Evolutionary conservation across 768 basidiomycete genomes (phyloP).

Genomic region (Boletellus ananiceps): DNA sequence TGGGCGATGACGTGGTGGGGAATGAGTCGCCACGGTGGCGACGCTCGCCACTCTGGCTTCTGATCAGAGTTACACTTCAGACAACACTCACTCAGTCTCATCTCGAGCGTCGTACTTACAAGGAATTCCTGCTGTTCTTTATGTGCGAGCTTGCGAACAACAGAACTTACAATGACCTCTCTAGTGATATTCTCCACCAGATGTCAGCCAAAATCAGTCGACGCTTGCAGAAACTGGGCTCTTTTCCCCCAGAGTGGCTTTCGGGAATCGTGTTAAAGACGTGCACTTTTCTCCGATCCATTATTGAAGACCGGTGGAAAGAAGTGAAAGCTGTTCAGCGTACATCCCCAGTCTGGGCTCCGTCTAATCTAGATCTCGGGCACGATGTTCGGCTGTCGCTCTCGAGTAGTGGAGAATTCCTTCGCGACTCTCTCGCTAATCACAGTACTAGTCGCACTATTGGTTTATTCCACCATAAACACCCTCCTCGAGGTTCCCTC

Average conservation of each 20-base stretch:
- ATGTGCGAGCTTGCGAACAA: constrained; percentile 25
- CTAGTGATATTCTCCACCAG: constrained; percentile 27
- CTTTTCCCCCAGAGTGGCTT: background rate
- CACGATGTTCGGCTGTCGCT: constrained; percentile 35
- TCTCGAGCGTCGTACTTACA: constrained; percentile 33
- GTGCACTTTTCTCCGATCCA: constrained; percentile 17
- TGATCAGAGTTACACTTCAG: constrained; percentile 22
- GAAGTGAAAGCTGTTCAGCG: constrained; percentile 24
- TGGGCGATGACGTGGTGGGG: background rate
- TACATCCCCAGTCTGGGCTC: constrained; percentile 26
- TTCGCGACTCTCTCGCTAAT: constrained; percentile 20
- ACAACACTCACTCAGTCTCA: constrained; percentile 18
- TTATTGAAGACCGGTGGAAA: constrained; percentile 34
- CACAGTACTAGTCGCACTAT: constrained; percentile 1
- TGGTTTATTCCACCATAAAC: background rate
- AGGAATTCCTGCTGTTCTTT: constrained; percentile 45
- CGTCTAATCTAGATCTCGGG: constrained; percentile 23
- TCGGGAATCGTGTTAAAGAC: constrained; percentile 11
- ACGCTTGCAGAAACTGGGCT: background rate
- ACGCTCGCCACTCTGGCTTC: constrained; percentile 35
- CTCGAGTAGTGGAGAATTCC: constrained; percentile 23
- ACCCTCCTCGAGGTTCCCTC: constrained; percentile 12
- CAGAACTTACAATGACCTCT: constrained; percentile 9
- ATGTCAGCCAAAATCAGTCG: background rate
- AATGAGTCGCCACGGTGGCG: constrained; percentile 27